Evolutionary conservation across 2,329 filamentous ascomycete genomes (phyloP).

Genomic region (Aspergillus sergii): DNA sequence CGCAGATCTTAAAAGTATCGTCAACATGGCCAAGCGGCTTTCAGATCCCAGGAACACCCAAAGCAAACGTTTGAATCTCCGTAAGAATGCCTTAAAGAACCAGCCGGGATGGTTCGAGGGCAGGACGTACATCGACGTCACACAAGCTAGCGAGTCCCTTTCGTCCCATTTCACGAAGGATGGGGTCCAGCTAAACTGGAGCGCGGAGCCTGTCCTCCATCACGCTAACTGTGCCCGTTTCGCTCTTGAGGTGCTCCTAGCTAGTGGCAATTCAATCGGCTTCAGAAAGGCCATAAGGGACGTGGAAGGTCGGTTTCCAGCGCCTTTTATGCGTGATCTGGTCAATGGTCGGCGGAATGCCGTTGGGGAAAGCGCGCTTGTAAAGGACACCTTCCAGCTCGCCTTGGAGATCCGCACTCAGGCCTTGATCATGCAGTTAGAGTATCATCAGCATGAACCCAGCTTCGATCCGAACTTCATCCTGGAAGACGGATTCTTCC

Average conservation of each 20-base stretch:
- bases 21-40: conserved; percentile 33
- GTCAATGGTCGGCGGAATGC: conserved; percentile 11
- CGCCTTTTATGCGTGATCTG: conserved; percentile 38
- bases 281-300: conserved; percentile 26
- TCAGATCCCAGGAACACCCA: conserved; percentile 31
- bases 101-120: conserved; percentile 31
- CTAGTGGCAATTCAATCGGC: conserved; percentile 23
- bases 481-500: conserved; percentile 47
- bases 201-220: conserved; percentile 43
- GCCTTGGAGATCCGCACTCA: conserved; percentile 60
- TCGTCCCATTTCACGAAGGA: conserved; percentile 24
- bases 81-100: conserved; percentile 25
- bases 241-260: conserved; percentile 43
- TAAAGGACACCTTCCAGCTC: conserved; percentile 49
- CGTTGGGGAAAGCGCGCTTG: conserved; percentile 44
- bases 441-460: conserved; percentile 31
- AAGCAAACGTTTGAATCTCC: conserved; percentile 29
- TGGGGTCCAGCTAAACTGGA: conserved; percentile 28
- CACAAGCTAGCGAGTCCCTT: conserved; percentile 33
- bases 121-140: conserved; percentile 40
- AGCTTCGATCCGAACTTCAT: conserved; percentile 44
- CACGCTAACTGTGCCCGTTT: conserved; percentile 48
- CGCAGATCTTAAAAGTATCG: conserved; percentile 28
- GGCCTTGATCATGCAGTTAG: conserved; percentile 49
- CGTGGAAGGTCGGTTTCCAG: conserved; percentile 38